Evolutionary conservation across 1,139 yeast species (phyloP).

Genomic region (Yamadazyma dushanensis): DNA sequence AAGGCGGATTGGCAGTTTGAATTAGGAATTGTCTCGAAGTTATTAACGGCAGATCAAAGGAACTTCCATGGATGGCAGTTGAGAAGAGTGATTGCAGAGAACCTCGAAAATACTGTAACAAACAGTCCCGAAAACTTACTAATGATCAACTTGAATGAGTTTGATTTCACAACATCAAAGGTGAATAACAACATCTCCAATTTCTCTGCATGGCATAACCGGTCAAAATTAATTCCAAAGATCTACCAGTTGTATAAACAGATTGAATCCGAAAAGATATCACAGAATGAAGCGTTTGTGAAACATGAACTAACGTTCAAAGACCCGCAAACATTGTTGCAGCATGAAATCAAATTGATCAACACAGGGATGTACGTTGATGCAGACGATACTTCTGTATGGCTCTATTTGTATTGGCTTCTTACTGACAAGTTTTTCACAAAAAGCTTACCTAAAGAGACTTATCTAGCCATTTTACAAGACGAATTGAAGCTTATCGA

Average conservation of each 20-base stretch:
- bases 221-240: conserved; percentile 67
- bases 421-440: conserved; percentile 55
- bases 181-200: conserved; percentile 85
- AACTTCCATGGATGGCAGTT: conserved; percentile 98
- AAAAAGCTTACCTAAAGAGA: conserved; percentile 19
- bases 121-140: conserved; percentile 9
- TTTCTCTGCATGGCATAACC: conserved; percentile 94
- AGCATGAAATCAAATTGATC: conserved; percentile 63
- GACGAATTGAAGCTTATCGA: conserved; percentile 40
- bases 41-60: conserved; percentile 72
- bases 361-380: conserved; percentile 90
- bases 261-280: conserved; percentile 16
- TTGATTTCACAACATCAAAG: conserved; percentile 73
- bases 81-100: conserved; percentile 66
- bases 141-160: conserved; percentile 49
- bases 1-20: conserved; percentile 67
- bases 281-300: conserved; percentile 19
- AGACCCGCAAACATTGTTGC: conserved; percentile 38
- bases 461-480: conserved; percentile 32
- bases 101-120: conserved; percentile 25
- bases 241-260: conserved; percentile 32
- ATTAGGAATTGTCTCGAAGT: conserved; percentile 62
- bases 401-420: conserved; percentile 89
- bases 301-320: conserved; percentile 18
- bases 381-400: conserved; percentile 89